A percentile compares a stretch with the other conserved stretches of the same genome.
Conservation (phyloP, 1,284 basidiomycete genomes). For the Cryptococcus sp. region DNA sequence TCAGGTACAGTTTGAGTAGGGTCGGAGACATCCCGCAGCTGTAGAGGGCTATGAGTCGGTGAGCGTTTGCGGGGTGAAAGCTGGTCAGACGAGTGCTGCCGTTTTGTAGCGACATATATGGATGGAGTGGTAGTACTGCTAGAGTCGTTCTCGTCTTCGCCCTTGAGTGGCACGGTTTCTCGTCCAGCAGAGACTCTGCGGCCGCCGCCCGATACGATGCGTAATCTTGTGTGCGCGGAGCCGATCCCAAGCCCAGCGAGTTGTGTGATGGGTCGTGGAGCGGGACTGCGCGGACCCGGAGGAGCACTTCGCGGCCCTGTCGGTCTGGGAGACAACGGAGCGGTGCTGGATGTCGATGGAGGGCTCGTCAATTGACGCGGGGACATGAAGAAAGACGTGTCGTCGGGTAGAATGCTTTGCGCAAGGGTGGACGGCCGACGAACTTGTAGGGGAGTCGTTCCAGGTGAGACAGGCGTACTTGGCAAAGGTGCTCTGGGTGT, state of each 20-base stretch:
- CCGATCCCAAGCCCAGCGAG: slow-evolving; percentile 26
- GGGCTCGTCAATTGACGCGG: slow-evolving; percentile 10
- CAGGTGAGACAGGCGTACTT: not conserved
- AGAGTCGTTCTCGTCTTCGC: slow-evolving; percentile 26
- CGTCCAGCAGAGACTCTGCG: slow-evolving; percentile 37
- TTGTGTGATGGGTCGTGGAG: slow-evolving; percentile 3
- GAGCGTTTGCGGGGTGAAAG: slow-evolving; percentile 45
- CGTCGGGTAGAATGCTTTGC: not conserved
- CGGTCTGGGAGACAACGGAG: slow-evolving; percentile 14
- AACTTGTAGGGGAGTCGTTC: slow-evolving; percentile 4
- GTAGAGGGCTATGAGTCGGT: slow-evolving; percentile 29
- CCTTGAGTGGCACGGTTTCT: slow-evolving; percentile 38
- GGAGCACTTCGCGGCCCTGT: slow-evolving; percentile 15
- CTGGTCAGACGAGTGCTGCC: slow-evolving; percentile 43
- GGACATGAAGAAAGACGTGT: slow-evolving; percentile 5
- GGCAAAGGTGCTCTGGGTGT: slow-evolving; percentile 8
- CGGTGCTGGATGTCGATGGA: slow-evolving; percentile 3
- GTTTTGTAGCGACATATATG: slow-evolving; percentile 25
- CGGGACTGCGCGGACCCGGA: slow-evolving; percentile 10
- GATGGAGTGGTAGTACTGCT: slow-evolving; percentile 13
- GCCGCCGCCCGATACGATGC: slow-evolving; percentile 40
- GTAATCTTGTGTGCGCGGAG: slow-evolving; percentile 36
- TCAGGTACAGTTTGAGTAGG: slow-evolving; percentile 9
- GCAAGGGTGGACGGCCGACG: slow-evolving; percentile 10
- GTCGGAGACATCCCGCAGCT: slow-evolving; percentile 12